Conservation (phyloP, 129 eudicot genomes). For the Tanacetum coccineum region DNA sequence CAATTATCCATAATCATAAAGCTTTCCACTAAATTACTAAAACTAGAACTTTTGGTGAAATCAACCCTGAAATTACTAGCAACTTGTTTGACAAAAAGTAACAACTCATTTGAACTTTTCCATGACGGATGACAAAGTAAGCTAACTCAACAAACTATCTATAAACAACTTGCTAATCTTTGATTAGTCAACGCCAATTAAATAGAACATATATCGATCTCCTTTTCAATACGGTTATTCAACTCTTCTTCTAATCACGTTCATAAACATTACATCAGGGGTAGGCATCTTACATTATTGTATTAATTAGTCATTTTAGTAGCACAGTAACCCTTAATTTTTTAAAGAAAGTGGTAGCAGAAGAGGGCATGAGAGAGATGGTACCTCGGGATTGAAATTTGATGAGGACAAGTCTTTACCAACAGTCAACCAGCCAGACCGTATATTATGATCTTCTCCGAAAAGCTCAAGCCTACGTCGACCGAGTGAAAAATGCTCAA, state of each 20-base stretch:
- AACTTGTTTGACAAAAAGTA: constrained; percentile 5
- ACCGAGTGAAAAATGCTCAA: constrained; percentile 96
- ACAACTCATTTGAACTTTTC: constrained; percentile 5
- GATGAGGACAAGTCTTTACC: constrained; percentile 92
- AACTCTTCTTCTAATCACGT: constrained; percentile 9
- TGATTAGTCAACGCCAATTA: neutral
- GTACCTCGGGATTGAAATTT: constrained; percentile 82
- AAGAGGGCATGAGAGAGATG: neutral
- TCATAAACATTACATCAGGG: neutral
- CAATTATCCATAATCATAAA: neutral
- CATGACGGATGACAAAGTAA: constrained; percentile 11
- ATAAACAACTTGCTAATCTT: neutral
- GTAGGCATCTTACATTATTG: neutral
- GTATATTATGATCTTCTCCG: constrained; percentile 93
- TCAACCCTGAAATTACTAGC: too few species aligned
- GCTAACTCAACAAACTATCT: neutral
- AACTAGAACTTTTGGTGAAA: too few species aligned
- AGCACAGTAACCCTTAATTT: neutral
- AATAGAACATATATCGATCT: neutral
- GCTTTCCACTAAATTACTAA: too few species aligned
- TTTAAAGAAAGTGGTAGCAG: neutral
- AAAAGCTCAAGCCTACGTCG: constrained; percentile 93
- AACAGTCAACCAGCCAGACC: constrained; percentile 97
- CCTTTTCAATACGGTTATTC: constrained; percentile 13
- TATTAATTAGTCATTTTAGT: neutral